Evolutionary conservation across 768 basidiomycete species (phyloP).

Genomic region (Lenzites betulinus): DNA sequence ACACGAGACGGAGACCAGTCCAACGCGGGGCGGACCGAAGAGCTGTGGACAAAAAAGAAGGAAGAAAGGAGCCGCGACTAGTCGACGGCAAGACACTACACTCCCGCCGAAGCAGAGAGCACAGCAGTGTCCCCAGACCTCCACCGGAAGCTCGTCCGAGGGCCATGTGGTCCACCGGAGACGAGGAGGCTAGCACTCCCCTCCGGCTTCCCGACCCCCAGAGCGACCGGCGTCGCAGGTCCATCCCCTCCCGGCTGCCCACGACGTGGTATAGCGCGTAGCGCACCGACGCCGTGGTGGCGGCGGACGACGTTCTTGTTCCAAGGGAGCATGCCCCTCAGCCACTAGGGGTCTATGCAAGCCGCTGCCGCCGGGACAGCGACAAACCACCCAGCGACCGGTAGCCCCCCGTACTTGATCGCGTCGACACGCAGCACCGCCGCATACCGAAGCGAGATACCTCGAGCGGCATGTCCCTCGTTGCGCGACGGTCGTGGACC

Average conservation of each 20-base stretch:
- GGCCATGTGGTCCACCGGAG: not conserved
- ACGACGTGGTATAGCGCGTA: not conserved
- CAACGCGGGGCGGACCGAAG: no score
- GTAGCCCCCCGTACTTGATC: constrained; percentile 18
- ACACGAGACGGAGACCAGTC: no score
- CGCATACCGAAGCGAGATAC: no score
- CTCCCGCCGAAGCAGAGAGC: not conserved
- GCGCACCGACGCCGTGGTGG: no score
- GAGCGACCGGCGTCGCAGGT: not conserved
- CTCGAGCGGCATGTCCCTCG: constrained; percentile 15
- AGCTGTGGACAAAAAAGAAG: not conserved
- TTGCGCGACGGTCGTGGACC: constrained; percentile 18
- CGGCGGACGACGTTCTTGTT: no score
- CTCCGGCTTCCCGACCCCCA: not conserved
- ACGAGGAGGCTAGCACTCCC: not conserved
- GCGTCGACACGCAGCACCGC: constrained; percentile 11
- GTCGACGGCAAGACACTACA: not conserved
- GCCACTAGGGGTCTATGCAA: not conserved
- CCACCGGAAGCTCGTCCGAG: not conserved
- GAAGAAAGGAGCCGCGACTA: not conserved
- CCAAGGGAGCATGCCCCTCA: not conserved
- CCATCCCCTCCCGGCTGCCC: not conserved
- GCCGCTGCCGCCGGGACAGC: not conserved
- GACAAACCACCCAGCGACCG: not conserved
- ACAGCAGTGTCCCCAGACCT: not conserved